Evolutionary conservation across 2,329 filamentous ascomycete species (phyloP), one percentile per base, ranked within the genome.

Genomic region (Pseudopithomyces maydicus): DNA sequence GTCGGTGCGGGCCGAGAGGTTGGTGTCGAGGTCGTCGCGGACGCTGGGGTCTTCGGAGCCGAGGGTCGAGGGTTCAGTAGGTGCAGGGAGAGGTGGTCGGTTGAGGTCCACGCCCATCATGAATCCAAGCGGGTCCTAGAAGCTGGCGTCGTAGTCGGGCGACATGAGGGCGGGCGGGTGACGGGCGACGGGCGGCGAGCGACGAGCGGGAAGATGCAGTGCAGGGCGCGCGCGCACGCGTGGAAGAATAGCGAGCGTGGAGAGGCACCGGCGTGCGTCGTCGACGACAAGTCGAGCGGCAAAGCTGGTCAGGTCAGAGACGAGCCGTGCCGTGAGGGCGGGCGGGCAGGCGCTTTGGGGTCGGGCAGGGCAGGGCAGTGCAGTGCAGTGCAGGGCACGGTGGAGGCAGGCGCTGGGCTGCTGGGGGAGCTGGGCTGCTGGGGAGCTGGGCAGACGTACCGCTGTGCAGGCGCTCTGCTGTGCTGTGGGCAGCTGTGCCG

Each of bases 11-110:
- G 84, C 84, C 60, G 90, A 92, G 64, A 90, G 73, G 76, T 91
- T 88, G 67, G 87, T 87, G 56, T 84, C 85, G 59, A 90, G 73
- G 65, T 85, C 83, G 64, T 81, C 81, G 52, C 66, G 76, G 55
- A 74, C 67, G 58, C 71, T 74, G 66, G 75, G 79, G 61, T 74
- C 75, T 68, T 78, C 86, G 56, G 87, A 86, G 57, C 82, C 82
- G 58, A 82, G 82, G 58, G 82, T 82, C 64, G 86, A 87, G 73
- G 89, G 89, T 77, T 91, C 89, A 74, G 90, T 94, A 64, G 90
- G 90, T 70, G 89, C 89, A 72, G 90, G 90, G 72, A 93, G 83
- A 69, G 90, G 90, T 74, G 86, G 86, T 70, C 77, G 73, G 62
- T 74, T 72, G 56, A 67, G 74, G 64, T 79, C 78, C 57, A 79